Evolutionary conservation across 1,284 basidiomycete genomes (phyloP).

Genomic region (Cutaneotrichosporon sp.): DNA sequence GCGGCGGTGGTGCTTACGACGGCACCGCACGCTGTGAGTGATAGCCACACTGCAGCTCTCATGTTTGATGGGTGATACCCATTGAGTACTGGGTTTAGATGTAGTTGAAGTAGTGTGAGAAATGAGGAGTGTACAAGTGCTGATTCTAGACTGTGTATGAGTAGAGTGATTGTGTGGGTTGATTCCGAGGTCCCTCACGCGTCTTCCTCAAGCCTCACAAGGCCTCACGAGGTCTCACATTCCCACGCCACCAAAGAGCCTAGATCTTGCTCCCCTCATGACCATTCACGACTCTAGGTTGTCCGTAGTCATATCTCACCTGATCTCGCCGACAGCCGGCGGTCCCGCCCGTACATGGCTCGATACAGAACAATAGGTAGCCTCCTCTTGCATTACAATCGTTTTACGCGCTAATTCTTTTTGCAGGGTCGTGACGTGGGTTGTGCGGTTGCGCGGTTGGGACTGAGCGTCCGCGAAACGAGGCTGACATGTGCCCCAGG

Average conservation of each 20-base stretch:
- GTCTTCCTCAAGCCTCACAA: not conserved
- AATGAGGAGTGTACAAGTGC: not conserved
- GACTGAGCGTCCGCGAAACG: too few species aligned
- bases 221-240: not conserved
- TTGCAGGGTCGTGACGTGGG: too few species aligned
- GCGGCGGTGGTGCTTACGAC: conserved; percentile 15
- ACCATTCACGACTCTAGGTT: too few species aligned
- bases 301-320: too few species aligned
- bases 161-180: not conserved
- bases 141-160: not conserved
- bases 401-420: too few species aligned
- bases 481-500: too few species aligned
- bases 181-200: not conserved
- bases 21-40: conserved; percentile 24
- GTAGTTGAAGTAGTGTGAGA: conserved; percentile 4
- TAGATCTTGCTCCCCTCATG: too few species aligned
- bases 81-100: conserved; percentile 1
- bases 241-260: not conserved
- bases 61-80: conserved; percentile 5
- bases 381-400: too few species aligned
- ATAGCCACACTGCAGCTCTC: conserved; percentile 15
- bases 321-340: too few species aligned
- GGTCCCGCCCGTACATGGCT: too few species aligned
- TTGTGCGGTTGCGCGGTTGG: too few species aligned
- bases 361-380: too few species aligned